Percentiles rank a stretch among this genome's conserved stretches.
Evolutionary conservation across 139 green algal species (phyloP).

Genomic region (Chlorella vulgaris): DNA sequence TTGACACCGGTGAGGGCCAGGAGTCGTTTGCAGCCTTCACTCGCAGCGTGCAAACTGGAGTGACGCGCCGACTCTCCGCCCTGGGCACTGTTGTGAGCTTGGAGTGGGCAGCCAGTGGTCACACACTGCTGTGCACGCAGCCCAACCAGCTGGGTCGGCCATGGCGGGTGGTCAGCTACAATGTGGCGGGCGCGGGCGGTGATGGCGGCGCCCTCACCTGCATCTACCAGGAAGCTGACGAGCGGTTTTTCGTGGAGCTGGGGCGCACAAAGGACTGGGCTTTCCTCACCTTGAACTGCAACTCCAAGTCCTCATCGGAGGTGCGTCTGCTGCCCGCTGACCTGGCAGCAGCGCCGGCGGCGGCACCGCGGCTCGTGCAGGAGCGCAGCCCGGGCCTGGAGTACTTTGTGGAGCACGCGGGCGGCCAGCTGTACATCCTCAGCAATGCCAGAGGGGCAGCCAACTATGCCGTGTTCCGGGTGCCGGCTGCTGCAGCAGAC

Average conservation of each 20-base stretch:
- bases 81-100: slow-evolving; percentile 24
- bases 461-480: slow-evolving; percentile 39
- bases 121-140: slow-evolving; percentile 31
- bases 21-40: slow-evolving; percentile 16
- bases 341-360: neutral
- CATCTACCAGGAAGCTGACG: slow-evolving; percentile 58
- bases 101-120: slow-evolving; percentile 42
- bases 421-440: slow-evolving; percentile 35
- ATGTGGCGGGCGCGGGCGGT: neutral
- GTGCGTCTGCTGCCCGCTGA: slow-evolving; percentile 58
- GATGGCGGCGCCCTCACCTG: neutral
- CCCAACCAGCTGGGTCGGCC: slow-evolving; percentile 41
- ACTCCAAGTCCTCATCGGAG: slow-evolving; percentile 69
- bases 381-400: slow-evolving; percentile 55
- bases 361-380: slow-evolving; percentile 41
- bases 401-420: slow-evolving; percentile 80
- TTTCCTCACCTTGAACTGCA: slow-evolving; percentile 59
- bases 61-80: neutral
- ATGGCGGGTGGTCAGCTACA: slow-evolving; percentile 3
- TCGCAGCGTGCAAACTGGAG: slow-evolving; percentile 1
- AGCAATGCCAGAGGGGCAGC: slow-evolving; percentile 31
- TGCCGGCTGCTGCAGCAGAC: neutral
- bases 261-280: slow-evolving; percentile 70
- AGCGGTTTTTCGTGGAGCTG: slow-evolving; percentile 59
- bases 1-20: slow-evolving; percentile 15